Evolutionary conservation across 768 basidiomycete species (phyloP).

Genomic region (Auricularia auricula-judae): DNA sequence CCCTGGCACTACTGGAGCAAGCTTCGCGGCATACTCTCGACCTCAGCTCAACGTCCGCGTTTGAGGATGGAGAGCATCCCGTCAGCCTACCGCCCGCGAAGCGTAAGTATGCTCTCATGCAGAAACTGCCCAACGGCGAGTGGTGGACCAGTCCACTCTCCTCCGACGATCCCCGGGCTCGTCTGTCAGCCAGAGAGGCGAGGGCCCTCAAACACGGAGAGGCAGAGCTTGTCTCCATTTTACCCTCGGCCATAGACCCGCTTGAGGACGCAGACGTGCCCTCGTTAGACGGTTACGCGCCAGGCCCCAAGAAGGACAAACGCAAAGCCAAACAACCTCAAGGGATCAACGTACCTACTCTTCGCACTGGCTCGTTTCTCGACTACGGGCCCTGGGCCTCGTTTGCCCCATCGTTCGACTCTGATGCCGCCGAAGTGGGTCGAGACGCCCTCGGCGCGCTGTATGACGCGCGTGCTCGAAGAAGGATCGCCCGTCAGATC

Average conservation of each 20-base stretch:
- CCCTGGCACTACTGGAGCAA: conserved; percentile 60
- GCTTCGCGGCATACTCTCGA: conserved; percentile 40
- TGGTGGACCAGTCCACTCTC: conserved; percentile 65
- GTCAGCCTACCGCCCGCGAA: conserved; percentile 11
- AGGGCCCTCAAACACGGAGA: conserved; percentile 49
- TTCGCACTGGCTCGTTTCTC: conserved; percentile 58
- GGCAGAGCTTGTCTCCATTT: conserved; percentile 65
- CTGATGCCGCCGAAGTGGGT: conserved; percentile 64
- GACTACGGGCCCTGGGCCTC: conserved; percentile 68
- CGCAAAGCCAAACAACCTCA: conserved; percentile 26
- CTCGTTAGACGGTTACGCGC: conserved; percentile 49
- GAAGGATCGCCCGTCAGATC: conserved; percentile 16
- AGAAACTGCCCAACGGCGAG: conserved; percentile 64
- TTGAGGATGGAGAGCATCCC: conserved; percentile 3
- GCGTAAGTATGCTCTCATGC: conserved; percentile 65
- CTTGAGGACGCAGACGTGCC: conserved; percentile 14
- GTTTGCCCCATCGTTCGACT: conserved; percentile 73
- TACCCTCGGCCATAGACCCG: conserved; percentile 44
- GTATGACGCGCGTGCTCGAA: conserved; percentile 19
- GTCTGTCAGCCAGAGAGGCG: conserved; percentile 26
- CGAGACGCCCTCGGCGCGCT: conserved; percentile 40
- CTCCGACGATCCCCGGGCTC: conserved; percentile 27
- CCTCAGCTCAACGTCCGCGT: conserved; percentile 10
- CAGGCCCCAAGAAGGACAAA: conserved; percentile 10
- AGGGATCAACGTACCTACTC: conserved; percentile 23